Evolutionary conservation across 192 early-diverging fungal genomes (phyloP).

Genomic region (Allomyces macrogynus): DNA sequence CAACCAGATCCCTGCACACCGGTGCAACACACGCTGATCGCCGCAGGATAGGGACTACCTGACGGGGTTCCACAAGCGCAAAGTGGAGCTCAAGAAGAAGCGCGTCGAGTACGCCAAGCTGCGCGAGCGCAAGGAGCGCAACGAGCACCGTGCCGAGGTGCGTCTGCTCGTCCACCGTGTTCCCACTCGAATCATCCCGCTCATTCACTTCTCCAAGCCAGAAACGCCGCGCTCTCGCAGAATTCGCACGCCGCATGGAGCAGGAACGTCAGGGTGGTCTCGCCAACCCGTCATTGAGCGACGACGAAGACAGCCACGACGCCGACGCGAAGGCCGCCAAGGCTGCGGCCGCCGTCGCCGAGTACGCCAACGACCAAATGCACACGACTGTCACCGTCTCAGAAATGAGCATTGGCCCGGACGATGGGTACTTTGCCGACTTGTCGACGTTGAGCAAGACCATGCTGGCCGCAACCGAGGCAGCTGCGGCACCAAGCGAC

Average conservation of each 20-base stretch:
- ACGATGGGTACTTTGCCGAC: no score
- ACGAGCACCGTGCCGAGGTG: slow-evolving; percentile 15
- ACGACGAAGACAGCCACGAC: background rate
- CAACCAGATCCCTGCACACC: no score
- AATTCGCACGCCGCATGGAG: background rate
- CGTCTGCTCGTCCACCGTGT: background rate
- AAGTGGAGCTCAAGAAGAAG: slow-evolving; percentile 16
- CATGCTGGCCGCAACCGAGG: background rate
- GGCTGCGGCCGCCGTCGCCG: background rate
- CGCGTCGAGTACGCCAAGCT: slow-evolving; percentile 9
- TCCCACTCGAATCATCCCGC: no score
- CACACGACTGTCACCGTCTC: background rate
- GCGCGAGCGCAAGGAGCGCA: slow-evolving; percentile 9
- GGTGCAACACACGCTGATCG: no score
- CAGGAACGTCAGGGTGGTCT: background rate
- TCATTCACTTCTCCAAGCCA: no score
- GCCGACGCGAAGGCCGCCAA: background rate
- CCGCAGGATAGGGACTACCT: slow-evolving; percentile 14
- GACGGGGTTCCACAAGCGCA: slow-evolving; percentile 28
- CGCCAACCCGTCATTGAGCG: background rate
- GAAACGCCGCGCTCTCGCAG: background rate
- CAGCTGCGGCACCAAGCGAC: background rate
- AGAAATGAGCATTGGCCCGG: background rate
- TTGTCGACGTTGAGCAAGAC: background rate
- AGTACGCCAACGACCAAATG: background rate